A percentile compares a stretch with the other conserved stretches of the same genome.
Evolutionary conservation across 2,329 filamentous ascomycete species (phyloP).

Genomic region (Sporothrix brunneoviolacea): DNA sequence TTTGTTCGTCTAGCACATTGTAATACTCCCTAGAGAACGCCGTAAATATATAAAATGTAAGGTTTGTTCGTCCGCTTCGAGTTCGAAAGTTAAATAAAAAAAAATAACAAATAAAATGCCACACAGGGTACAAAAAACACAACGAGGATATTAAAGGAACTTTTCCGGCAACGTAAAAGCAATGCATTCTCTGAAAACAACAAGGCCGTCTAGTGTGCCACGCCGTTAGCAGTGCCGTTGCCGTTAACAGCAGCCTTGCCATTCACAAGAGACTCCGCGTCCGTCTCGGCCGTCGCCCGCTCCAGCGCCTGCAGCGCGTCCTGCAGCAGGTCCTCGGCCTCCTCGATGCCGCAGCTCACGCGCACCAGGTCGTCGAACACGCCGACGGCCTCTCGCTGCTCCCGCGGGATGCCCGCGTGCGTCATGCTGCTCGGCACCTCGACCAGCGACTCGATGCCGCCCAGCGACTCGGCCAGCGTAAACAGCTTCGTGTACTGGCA

Average conservation of each 20-base stretch:
- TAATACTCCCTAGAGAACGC: too few species aligned
- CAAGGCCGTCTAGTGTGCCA: too few species aligned
- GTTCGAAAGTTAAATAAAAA: neutral
- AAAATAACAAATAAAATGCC: neutral
- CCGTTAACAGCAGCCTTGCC: too few species aligned
- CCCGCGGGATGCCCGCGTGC: conserved; percentile 86
- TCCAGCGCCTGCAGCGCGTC: conserved; percentile 79
- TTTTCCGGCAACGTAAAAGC: neutral
- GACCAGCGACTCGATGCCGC: conserved; percentile 84
- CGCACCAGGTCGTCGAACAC: conserved; percentile 93
- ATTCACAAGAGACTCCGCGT: neutral
- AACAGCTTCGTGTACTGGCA: conserved; percentile 86
- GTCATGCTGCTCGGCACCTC: conserved; percentile 96
- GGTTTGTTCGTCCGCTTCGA: too few species aligned
- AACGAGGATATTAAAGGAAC: too few species aligned
- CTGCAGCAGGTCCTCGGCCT: conserved; percentile 71
- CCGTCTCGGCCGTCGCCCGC: conserved; percentile 49
- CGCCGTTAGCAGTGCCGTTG: conserved; percentile 9
- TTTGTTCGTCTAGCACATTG: too few species aligned
- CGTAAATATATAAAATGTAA: too few species aligned
- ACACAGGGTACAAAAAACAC: too few species aligned
- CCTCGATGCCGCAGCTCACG: conserved; percentile 90
- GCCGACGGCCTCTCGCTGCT: conserved; percentile 83
- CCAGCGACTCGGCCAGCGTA: conserved; percentile 81
- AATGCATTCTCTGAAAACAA: too few species aligned